Base-by-base conservation (phyloP, 2,329 filamentous ascomycete species). In the Botryotinia narcissicola region DNA sequence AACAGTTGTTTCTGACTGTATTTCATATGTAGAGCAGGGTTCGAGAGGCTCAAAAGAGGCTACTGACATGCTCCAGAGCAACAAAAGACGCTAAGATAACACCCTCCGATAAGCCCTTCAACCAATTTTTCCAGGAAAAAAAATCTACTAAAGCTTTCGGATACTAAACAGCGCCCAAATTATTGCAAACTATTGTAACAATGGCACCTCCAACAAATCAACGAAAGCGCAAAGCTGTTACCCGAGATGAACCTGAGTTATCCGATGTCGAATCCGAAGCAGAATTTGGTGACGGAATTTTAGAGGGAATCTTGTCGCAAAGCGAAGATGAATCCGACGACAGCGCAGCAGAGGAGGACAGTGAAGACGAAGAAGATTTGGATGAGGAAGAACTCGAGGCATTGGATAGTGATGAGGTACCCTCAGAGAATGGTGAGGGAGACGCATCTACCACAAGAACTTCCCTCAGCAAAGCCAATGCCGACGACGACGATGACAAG, bases 141-240 rank as follows among this genome's bases (percentile, higher is more conserved):
- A 75, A 77, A 71, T 75, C 72, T 74, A 29, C 29, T 70, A 63
- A 75, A 74, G 67, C 59, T 68, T 74, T 72, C 62, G 70, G 48
- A 32, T 37, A 64, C 25, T 25, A 29, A 71, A 75, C 57, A 71
- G 76, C 68, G 46, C 54, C n/a, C 40, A 72, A 69, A 62, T 46
- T 67, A 54, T 48, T 44, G 25, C 74, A 77, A 62, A 57, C 9
- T 57, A 29, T 57, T 57, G 51, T 32, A 18, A 61, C 14, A 66
- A 82, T 82, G 81, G 78, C 80, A 59, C 76, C 77, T 42, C 68
- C 76, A 74, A 76, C 75, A 29, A 71, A 60, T 18, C 73, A 77
- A 51, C 76, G 76, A 76, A 93, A 93, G 85, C 88, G 91, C 77
- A 93, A 92, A 82, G 87, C 88, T 75, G 85, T 88, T 32, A 86